These are phyloP conservation scores for Penicillium taxi DNA, from an alignment of 495 filamentous ascomycete genomes.

Conservation along the genomic window DNA sequence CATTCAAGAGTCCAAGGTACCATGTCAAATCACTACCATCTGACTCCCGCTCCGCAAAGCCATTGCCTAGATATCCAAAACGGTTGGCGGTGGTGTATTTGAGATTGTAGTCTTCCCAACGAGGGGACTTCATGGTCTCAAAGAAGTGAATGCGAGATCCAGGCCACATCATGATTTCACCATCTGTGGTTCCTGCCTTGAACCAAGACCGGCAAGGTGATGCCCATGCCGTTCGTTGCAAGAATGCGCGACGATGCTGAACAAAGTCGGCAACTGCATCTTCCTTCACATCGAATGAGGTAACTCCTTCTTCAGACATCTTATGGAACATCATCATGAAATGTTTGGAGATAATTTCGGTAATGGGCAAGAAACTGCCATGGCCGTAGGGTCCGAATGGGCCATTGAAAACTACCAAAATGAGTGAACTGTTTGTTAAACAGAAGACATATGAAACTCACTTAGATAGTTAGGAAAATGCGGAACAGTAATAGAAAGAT, in stretches of 20 bases:
- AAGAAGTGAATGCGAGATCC: conserved; percentile 41
- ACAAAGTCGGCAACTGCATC: conserved; percentile 31
- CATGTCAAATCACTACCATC: neutral
- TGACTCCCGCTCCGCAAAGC: neutral
- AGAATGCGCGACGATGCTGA: conserved; percentile 24
- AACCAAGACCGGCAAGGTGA: conserved; percentile 39
- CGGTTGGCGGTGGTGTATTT: neutral
- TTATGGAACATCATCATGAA: conserved; percentile 32
- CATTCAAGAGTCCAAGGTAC: too few species aligned
- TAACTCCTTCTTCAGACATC: conserved; percentile 21
- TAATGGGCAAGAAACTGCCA: conserved; percentile 23
- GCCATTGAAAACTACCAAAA: conserved; percentile 23
- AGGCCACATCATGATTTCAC: conserved; percentile 19
- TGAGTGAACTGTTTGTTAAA: neutral
- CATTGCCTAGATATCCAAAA: conserved; percentile 3
- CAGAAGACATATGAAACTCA: neutral
- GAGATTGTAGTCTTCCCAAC: conserved; percentile 44
- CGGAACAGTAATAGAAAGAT: conserved; percentile 37
- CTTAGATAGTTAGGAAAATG: conserved; percentile 51
- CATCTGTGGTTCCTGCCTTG: conserved; percentile 20
- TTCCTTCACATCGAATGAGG: conserved; percentile 7
- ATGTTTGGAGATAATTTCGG: conserved; percentile 34
- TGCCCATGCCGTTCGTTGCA: conserved; percentile 33
- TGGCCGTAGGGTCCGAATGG: conserved; percentile 31
- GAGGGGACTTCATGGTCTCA: conserved; percentile 38